phyloP scores from a whole-genome alignment of 495 filamentous ascomycete species.

The Talaromyces liani region DNA sequence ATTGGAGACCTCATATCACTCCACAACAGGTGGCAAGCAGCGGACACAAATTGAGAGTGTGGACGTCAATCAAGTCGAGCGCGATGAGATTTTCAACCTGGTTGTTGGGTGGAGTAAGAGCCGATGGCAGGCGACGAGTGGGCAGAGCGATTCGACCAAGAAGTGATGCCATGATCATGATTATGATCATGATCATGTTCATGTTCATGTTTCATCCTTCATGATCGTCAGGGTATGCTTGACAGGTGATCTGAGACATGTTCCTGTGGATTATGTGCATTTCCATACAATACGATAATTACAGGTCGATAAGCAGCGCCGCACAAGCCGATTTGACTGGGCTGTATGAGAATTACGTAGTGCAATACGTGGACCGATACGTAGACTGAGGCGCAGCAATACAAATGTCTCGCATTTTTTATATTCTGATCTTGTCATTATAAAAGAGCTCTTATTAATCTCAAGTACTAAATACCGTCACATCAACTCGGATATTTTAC shows the following conservation, averaged over 20 bases:
- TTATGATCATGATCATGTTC: not conserved
- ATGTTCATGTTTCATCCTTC: not conserved
- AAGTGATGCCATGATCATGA: too few relatives aligned
- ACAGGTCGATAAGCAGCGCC: not conserved
- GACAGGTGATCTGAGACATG: not conserved
- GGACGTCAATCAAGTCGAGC: conserved; percentile 15
- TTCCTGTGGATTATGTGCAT: not conserved
- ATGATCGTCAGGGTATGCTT: not conserved
- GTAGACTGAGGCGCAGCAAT: not conserved
- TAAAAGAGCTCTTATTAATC: too few relatives aligned
- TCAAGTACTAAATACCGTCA: too few relatives aligned
- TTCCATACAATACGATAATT: not conserved
- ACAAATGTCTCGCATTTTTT: not conserved
- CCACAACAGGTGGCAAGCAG: conserved; percentile 2
- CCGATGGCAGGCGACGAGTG: conserved; percentile 14
- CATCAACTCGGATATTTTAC: not conserved
- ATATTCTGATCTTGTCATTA: too few relatives aligned
- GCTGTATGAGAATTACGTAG: not conserved
- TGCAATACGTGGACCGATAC: not conserved
- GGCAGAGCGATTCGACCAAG: not conserved
- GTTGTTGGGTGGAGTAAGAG: conserved; percentile 26
- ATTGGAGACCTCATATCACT: not conserved
- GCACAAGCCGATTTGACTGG: not conserved
- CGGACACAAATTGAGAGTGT: conserved; percentile 11
- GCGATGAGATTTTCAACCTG: conserved; percentile 31